Conservation (phyloP, 208 protist genomes). For the Leishmania lainsoni region DNA sequence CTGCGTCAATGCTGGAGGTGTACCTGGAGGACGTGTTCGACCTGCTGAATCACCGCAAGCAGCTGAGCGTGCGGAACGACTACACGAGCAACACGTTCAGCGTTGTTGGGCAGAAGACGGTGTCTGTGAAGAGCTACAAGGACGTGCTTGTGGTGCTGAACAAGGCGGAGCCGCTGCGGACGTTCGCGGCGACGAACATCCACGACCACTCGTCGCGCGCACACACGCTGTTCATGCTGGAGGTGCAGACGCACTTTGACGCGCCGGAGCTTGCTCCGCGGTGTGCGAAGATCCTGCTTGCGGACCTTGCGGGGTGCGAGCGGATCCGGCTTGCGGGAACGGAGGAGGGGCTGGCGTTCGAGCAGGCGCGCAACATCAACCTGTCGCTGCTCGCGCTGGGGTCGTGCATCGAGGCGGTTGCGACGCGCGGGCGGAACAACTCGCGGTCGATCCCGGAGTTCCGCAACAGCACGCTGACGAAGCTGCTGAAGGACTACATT, state of each 20-base stretch:
- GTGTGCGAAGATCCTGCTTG: constrained; percentile 70
- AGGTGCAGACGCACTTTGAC: constrained; percentile 74
- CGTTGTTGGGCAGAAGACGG: constrained; percentile 80
- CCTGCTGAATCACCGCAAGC: constrained; percentile 86
- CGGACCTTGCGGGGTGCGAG: constrained; percentile 73
- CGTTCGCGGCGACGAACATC: constrained; percentile 89
- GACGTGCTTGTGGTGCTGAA: constrained; percentile 85
- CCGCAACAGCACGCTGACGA: constrained; percentile 85
- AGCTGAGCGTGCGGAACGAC: constrained; percentile 88
- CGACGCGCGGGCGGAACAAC: constrained; percentile 41
- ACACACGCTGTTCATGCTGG: constrained; percentile 83
- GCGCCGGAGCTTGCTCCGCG: constrained; percentile 56
- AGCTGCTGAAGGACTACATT: constrained; percentile 87
- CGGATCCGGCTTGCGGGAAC: constrained; percentile 79
- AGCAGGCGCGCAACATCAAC: constrained; percentile 44
- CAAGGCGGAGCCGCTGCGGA: constrained; percentile 84
- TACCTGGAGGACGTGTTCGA: constrained; percentile 96
- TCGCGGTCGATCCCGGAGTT: constrained; percentile 70
- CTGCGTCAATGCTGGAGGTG: constrained; percentile 93
- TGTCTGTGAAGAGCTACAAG: constrained; percentile 75
- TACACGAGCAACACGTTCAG: constrained; percentile 86
- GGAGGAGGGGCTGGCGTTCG: constrained; percentile 68
- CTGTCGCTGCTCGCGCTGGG: constrained; percentile 65
- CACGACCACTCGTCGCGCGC: constrained; percentile 85
- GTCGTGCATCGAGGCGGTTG: constrained; percentile 83